Evolutionary conservation across 192 early-diverging fungal species (phyloP), one percentile per base, ranked within the genome.

Genomic region (Coemansia sp.): DNA sequence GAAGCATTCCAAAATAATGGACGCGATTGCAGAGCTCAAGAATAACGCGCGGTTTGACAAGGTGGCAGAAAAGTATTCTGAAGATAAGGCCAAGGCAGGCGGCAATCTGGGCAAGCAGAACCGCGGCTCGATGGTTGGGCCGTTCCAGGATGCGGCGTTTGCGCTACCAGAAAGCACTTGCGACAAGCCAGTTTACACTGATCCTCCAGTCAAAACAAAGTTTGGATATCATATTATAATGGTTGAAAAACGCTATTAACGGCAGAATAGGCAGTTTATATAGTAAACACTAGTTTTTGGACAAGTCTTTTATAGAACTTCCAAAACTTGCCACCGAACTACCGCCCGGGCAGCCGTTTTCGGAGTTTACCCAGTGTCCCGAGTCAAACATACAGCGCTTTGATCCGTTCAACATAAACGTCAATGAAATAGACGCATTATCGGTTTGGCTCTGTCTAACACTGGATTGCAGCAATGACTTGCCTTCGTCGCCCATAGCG

Each of bases 141-240:
- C 85, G 0, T 94, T 94, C 69, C 90, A 93, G 69, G 87, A 90
- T 38, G 91, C 89, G 14, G 92, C 92, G 1, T 93, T 94, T 70
- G 79, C 78, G 5, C 82, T 94, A 25, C 82, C 79, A 57, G 85
- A 87, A 15, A 92, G 90, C 65, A 84, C 85, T 2, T 82, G 57
- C 64, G 75, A 80, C 24, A 83, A 77, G 37, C 92, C 92, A 8
- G 67, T 85, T 5, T 89, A 87, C 68, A 93, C 89, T 4, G 72
- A 90, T 14, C 87, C 87, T 38, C 90, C 92, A 3, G 80, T 90
- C 58, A 91, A 89, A 69, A 91, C 88, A 38, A 72, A 79, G 43
- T 83, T 85, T 65, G 92, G 92, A 6, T 94, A 92, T 79, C 92
- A 94, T 65, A 87, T 94, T 57, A 92, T 94, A 48, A 91, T 94